Percentiles rank a stretch among this genome's conserved stretches.
Conservation (phyloP, 257 asterid genomes). For the Knoxia roxburghii region DNA sequence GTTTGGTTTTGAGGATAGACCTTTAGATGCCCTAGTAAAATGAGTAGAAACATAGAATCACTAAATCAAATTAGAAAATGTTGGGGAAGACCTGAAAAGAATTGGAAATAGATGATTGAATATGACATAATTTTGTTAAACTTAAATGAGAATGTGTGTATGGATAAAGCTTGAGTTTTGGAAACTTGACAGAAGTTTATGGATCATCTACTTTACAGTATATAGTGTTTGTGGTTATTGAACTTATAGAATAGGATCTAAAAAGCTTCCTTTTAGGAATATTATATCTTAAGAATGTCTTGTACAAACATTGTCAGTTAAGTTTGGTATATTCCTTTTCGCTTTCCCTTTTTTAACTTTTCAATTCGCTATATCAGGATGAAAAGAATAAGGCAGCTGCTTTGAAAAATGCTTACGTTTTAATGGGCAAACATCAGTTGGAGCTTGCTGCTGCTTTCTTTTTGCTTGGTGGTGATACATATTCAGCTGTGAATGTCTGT, state of each 20-base stretch:
- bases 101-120: no score
- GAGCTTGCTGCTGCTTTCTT: conserved; percentile 97
- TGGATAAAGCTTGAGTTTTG: neutral
- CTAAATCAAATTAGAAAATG: no score
- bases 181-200: neutral
- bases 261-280: neutral
- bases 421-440: conserved; percentile 93
- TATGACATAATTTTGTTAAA: no score
- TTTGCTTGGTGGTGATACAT: conserved; percentile 92
- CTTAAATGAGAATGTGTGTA: no score
- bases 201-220: neutral
- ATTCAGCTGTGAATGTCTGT: conserved; percentile 90
- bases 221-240: no score
- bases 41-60: no score
- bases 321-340: neutral
- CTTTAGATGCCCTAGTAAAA: no score
- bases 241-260: neutral
- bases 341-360: neutral
- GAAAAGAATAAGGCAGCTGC: conserved; percentile 94
- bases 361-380: conserved; percentile 46
- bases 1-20: no score
- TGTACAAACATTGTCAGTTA: neutral
- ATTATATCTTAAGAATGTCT: neutral
- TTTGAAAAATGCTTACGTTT: conserved; percentile 86
- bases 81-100: no score